phyloP scores from a whole-genome alignment of 1,284 basidiomycete species.

The Apiotrichum laibachii region DNA sequence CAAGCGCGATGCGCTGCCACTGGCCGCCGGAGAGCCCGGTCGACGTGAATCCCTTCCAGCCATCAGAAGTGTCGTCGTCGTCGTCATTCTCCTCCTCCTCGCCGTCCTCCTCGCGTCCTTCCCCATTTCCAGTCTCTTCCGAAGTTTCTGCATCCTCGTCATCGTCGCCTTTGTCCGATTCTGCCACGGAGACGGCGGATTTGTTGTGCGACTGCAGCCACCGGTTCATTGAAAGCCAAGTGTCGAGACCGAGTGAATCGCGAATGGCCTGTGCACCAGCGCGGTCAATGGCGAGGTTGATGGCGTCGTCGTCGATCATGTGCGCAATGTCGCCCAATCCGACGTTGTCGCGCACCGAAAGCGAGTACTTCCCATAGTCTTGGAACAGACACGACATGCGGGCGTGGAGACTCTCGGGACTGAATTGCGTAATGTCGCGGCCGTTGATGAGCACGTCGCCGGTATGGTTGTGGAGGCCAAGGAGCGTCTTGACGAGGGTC shows the following conservation, averaged over 20 bases:
- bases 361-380: conserved; percentile 71
- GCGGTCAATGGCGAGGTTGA: conserved; percentile 62
- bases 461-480: conserved; percentile 60
- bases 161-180: not conserved
- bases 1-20: conserved; percentile 81
- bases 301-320: conserved; percentile 49
- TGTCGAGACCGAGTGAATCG: conserved; percentile 26
- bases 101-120: not conserved
- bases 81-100: not conserved
- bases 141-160: not conserved
- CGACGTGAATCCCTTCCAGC: conserved; percentile 3
- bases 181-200: too few relatives aligned
- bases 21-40: conserved; percentile 41
- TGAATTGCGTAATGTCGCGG: conserved; percentile 61
- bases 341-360: conserved; percentile 70
- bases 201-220: too few relatives aligned
- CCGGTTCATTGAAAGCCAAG: not conserved
- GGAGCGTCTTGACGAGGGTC: conserved; percentile 61
- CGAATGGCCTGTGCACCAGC: conserved; percentile 59
- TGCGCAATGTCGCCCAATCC: conserved; percentile 64
- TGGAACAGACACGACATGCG: conserved; percentile 73
- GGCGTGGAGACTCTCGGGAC: conserved; percentile 65
- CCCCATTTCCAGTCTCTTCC: not conserved
- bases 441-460: conserved; percentile 58
- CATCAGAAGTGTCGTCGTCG: not conserved